phyloP scores from a whole-genome alignment of 768 basidiomycete species.

The Sarcomyxa edulis region DNA sequence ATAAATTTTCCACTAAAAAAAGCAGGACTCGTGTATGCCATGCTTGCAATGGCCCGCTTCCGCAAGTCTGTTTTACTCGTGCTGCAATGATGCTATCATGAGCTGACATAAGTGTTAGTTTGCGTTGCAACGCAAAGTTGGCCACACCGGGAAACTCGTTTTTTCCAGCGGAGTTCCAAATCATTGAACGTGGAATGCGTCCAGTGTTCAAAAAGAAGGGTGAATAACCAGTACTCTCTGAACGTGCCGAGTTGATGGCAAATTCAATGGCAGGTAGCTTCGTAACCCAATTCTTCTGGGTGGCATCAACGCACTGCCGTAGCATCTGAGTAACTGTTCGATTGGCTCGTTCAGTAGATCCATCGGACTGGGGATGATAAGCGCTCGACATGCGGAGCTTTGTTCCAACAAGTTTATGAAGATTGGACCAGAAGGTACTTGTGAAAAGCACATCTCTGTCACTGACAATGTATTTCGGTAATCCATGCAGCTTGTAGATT shows the following conservation, averaged over 20 bases:
- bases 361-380: conserved; percentile 14
- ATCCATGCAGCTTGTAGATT: conserved; percentile 23
- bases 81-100: too few species aligned
- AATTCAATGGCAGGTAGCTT: conserved; percentile 28
- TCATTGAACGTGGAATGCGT: conserved; percentile 14
- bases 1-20: too few species aligned
- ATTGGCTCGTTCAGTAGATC: conserved; percentile 26
- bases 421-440: conserved; percentile 9
- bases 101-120: too few species aligned
- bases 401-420: conserved; percentile 12
- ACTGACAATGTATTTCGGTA: conserved; percentile 20
- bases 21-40: too few species aligned
- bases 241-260: conserved; percentile 27
- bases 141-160: too few species aligned
- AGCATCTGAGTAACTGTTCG: conserved; percentile 24
- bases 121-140: too few species aligned
- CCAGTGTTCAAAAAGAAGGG: conserved; percentile 27
- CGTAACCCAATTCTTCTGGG: conserved; percentile 24
- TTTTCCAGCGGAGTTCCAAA: conserved; percentile 13
- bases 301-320: conserved; percentile 12
- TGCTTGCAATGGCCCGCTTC: too few species aligned
- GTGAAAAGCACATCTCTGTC: conserved; percentile 16
- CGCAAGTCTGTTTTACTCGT: too few species aligned
- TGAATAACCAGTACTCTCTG: conserved; percentile 26
- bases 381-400: conserved; percentile 23